These are phyloP conservation scores for Ceratocystis eucalypticola DNA, from an alignment of 2,329 filamentous ascomycete species.

Conservation along the genomic window DNA sequence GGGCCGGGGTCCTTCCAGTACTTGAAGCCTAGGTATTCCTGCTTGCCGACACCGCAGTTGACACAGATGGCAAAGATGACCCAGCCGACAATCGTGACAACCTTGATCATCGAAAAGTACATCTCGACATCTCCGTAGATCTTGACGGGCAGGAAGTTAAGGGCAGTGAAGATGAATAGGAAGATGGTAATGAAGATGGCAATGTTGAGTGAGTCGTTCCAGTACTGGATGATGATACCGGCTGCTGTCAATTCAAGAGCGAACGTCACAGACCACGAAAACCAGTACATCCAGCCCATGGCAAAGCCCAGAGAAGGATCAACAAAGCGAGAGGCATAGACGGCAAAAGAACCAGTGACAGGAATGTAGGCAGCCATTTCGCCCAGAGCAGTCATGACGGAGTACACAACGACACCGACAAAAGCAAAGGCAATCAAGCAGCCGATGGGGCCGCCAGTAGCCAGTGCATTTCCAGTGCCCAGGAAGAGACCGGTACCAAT, in stretches of 20 bases:
- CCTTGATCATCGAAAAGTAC: constrained; percentile 65
- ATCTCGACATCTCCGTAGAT: constrained; percentile 69
- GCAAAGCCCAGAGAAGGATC: constrained; percentile 60
- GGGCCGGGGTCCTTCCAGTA: constrained; percentile 58
- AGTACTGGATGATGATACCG: constrained; percentile 64
- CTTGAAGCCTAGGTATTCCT: constrained; percentile 61
- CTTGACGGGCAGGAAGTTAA: constrained; percentile 59
- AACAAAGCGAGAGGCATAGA: constrained; percentile 62
- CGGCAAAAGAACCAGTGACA: constrained; percentile 61
- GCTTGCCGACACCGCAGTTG: constrained; percentile 53
- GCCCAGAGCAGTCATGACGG: constrained; percentile 55
- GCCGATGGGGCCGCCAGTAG: constrained; percentile 50
- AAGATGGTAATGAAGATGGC: constrained; percentile 63
- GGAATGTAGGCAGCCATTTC: constrained; percentile 71
- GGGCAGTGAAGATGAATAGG: constrained; percentile 52
- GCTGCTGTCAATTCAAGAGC: constrained; percentile 60
- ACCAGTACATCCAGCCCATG: constrained; percentile 78
- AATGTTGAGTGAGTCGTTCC: constrained; percentile 48
- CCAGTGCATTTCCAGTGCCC: constrained; percentile 49
- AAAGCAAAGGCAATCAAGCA: constrained; percentile 56
- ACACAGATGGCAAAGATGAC: constrained; percentile 64
- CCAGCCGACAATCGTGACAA: constrained; percentile 60
- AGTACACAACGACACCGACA: constrained; percentile 59
- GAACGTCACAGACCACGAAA: constrained; percentile 60
- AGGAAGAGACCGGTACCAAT: constrained; percentile 64